Conservation (phyloP, 2,329 filamentous ascomycete species). For the Calonectria ilicicola region DNA sequence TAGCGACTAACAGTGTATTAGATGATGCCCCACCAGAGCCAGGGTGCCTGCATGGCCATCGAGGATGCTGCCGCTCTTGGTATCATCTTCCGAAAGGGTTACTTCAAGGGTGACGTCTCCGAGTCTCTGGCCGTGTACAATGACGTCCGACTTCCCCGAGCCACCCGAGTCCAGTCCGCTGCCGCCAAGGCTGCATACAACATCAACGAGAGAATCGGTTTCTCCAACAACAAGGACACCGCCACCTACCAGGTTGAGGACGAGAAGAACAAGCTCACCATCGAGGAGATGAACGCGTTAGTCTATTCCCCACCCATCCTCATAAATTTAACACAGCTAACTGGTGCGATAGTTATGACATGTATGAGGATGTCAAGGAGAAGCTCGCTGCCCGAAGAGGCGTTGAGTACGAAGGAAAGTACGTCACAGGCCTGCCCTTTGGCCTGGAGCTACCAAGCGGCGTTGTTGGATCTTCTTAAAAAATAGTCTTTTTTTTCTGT, state of each 20-base stretch:
- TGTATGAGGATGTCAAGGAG: slow-evolving; percentile 68
- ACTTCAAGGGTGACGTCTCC: slow-evolving; percentile 60
- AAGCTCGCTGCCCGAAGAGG: slow-evolving; percentile 48
- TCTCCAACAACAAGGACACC: slow-evolving; percentile 69
- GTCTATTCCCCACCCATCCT: slow-evolving; percentile 34
- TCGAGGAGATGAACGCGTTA: slow-evolving; percentile 77
- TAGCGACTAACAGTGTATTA: slow-evolving; percentile 26
- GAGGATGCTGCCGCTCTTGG: slow-evolving; percentile 74
- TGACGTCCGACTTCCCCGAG: slow-evolving; percentile 65
- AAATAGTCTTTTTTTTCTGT: not conserved
- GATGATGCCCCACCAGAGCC: slow-evolving; percentile 78
- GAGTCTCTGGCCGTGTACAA: slow-evolving; percentile 64
- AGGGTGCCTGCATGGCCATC: slow-evolving; percentile 77
- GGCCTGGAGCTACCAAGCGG: slow-evolving; percentile 22
- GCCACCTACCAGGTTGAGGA: slow-evolving; percentile 72
- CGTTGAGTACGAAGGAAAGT: slow-evolving; percentile 7
- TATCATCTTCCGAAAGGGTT: slow-evolving; percentile 65
- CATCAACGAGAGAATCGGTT: slow-evolving; percentile 74
- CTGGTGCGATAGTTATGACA: slow-evolving; percentile 61
- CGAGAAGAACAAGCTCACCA: slow-evolving; percentile 71
- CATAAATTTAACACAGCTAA: not conserved
- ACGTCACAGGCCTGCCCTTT: slow-evolving; percentile 15
- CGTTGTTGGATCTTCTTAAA: slow-evolving; percentile 9
- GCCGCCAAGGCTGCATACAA: slow-evolving; percentile 70
- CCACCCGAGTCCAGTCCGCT: slow-evolving; percentile 67